These are phyloP conservation scores for Cucumis hystrix DNA, from an alignment of 306 rosid genomes.

Conservation along the genomic window DNA sequence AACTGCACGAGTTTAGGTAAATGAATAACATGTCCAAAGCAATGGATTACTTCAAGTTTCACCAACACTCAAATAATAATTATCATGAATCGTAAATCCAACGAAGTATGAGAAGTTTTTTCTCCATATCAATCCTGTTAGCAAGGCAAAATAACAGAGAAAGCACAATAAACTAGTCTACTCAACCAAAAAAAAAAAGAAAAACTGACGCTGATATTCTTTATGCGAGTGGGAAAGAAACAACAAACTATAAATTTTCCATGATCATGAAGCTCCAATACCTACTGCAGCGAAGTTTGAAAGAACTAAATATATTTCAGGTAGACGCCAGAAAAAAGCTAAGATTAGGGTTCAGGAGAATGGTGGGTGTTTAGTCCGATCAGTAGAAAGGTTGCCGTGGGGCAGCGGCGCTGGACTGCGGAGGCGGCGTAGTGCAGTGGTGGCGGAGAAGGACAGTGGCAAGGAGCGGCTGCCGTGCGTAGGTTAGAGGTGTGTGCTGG, in stretches of 20 bases:
- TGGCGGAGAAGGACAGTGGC: no score
- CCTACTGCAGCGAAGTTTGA: not conserved
- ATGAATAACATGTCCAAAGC: not conserved
- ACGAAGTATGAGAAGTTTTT: not conserved
- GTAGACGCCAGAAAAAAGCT: not conserved
- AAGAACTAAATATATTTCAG: not conserved
- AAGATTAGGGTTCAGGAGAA: not conserved
- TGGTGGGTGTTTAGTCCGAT: not conserved
- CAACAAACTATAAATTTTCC: not conserved
- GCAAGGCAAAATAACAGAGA: not conserved
- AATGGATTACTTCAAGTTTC: not conserved
- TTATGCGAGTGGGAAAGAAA: not conserved
- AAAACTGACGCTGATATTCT: not conserved
- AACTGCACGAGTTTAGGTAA: not conserved
- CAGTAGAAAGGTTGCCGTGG: no score
- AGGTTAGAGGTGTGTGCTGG: no score
- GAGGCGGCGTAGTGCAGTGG: no score
- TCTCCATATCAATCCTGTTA: not conserved
- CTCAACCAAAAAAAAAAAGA: not conserved
- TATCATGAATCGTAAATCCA: not conserved
- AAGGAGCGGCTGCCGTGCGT: no score
- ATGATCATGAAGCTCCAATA: not conserved
- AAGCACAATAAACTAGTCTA: not conserved
- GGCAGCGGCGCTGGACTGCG: no score
- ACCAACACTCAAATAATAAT: not conserved